A percentile compares a stretch with the other conserved stretches of the same genome.
Conservation (phyloP, 139 green algal genomes). For the Coccomyxa sp. region DNA sequence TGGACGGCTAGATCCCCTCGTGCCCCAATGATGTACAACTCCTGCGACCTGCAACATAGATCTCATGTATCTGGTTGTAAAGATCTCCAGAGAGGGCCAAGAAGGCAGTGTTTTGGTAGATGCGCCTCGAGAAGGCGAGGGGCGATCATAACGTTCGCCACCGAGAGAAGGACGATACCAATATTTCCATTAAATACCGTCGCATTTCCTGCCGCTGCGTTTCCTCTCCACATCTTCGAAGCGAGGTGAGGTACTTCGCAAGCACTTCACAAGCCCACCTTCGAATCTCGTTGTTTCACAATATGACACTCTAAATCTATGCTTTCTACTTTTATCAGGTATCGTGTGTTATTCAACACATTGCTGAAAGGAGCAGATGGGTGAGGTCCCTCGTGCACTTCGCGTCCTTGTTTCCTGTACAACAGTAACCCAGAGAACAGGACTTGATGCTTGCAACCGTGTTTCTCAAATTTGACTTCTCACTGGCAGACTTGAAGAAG, state of each 20-base stretch:
- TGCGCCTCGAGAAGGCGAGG: too few species aligned
- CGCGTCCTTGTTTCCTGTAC: neutral
- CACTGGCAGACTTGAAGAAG: conserved; percentile 33
- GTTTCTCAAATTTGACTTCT: too few species aligned
- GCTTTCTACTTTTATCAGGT: conserved; percentile 1
- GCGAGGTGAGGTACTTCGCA: neutral
- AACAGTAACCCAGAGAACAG: too few species aligned
- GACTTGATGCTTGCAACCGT: too few species aligned
- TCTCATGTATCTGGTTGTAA: too few species aligned
- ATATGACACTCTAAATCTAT: neutral
- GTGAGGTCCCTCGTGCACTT: neutral
- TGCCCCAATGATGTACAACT: too few species aligned
- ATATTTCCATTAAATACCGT: conserved; percentile 53
- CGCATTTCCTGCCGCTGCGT: conserved; percentile 28
- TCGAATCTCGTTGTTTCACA: neutral
- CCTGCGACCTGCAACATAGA: too few species aligned
- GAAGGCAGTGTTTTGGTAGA: too few species aligned
- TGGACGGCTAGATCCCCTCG: too few species aligned
- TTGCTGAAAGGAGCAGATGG: conserved; percentile 35
- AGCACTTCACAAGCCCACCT: neutral
- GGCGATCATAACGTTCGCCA: too few species aligned
- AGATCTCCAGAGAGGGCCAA: too few species aligned
- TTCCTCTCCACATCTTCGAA: conserved; percentile 59
- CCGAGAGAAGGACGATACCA: conserved; percentile 16
- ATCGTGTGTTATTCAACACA: conserved; percentile 47